Base-by-base conservation (phyloP, 306 rosid species). In the Bauhinia variegata region DNA sequence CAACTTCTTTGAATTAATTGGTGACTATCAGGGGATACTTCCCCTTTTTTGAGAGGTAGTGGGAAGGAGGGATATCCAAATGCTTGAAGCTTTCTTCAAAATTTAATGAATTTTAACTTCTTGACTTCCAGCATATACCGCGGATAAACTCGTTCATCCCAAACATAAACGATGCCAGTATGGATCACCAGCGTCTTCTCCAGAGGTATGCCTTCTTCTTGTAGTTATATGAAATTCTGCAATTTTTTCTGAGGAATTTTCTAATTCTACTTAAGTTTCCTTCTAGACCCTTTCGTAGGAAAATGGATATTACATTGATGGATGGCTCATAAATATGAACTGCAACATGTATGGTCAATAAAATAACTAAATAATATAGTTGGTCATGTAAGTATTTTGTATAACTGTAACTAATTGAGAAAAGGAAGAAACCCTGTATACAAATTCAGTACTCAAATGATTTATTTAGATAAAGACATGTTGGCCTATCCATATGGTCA, bases 111-210 rank as follows among this genome's bases (percentile, higher is more conserved):
- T 78, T 47, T 14, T 61, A 44, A 67, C 46, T 57, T 74, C 60
- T 72, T 65, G 52, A 79, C 60, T 75, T 74, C 23, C 89, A 92
- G 96, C 96, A 89, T 56, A 78, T 91, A 34, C 96, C 98, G 65
- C 81, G 98, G 54, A 84, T 89, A 75, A 92, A 89, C 74, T 73
- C 95, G 41, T 87, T 73, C 84, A 73, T 92, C 67, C 96, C 96
- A 57, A 86, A 76, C 72, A 14, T 75, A 38, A 87, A 66, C 68
- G 88, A 87, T 71, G 96, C 96, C 19, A 86, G 89, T 75, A 78
- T 84, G 83, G 98, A 92, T 74, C 87, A 89, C 76, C 89, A 86
- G 50, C 90, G 96, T 54, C 96, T 89, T 71, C 82, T 80, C 63
- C 87, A 92, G 75, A 89, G 98, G 97, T 86, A 75, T 71, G 37